These are phyloP conservation scores for Colletotrichum orbiculare DNA, from an alignment of 2,329 filamentous ascomycete genomes.

Conservation along the genomic window DNA sequence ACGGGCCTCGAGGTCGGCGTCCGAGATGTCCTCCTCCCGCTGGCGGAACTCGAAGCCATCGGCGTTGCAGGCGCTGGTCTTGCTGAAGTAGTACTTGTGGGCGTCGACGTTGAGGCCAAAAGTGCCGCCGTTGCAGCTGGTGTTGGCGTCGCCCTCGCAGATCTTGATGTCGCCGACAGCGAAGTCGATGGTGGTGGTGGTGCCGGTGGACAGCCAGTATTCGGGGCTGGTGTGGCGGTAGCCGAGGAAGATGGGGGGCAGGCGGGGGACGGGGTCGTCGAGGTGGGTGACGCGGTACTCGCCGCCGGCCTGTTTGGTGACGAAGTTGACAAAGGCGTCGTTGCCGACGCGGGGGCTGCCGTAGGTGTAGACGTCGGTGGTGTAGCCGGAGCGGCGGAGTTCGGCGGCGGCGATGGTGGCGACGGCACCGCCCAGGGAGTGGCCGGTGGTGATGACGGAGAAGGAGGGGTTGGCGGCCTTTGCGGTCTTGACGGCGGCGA, in stretches of 20 bases:
- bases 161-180: constrained; percentile 53
- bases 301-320: constrained; percentile 62
- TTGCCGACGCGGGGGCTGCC: constrained; percentile 76
- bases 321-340: constrained; percentile 61
- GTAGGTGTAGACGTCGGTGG: constrained; percentile 71
- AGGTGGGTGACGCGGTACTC: constrained; percentile 75
- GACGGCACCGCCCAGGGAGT: constrained; percentile 76
- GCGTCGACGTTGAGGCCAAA: constrained; percentile 55
- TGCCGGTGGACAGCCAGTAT: constrained; percentile 67
- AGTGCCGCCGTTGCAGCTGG: constrained; percentile 62
- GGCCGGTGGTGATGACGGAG: constrained; percentile 69
- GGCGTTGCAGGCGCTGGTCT: constrained; percentile 53
- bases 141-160: constrained; percentile 61
- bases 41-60: constrained; percentile 35
- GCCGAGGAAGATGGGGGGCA: constrained; percentile 70
- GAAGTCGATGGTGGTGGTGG: constrained; percentile 49
- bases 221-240: constrained; percentile 77
- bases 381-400: constrained; percentile 60
- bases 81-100: constrained; percentile 62
- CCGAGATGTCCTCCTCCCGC: constrained; percentile 39
- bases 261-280: constrained; percentile 74
- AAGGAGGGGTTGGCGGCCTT: constrained; percentile 60
- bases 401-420: constrained; percentile 69
- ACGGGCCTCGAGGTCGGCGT: constrained; percentile 52
- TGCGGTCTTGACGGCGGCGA: constrained; percentile 57